These are phyloP conservation scores for Ogataea hybrid DNA, from an alignment of 1,139 yeast genomes.

Conservation along the genomic window DNA sequence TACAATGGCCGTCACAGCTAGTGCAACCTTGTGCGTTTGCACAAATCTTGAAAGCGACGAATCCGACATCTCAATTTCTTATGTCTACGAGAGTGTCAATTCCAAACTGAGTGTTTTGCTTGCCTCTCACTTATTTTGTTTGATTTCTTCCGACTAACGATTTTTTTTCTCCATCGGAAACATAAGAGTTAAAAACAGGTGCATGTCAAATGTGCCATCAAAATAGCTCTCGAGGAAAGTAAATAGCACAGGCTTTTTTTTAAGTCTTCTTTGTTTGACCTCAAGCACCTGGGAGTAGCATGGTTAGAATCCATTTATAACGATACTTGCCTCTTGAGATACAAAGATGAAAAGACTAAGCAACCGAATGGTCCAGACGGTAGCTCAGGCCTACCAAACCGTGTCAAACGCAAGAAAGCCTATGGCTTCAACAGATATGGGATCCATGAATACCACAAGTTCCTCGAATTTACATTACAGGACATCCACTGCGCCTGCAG, in stretches of 20 bases:
- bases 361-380: slow-evolving; percentile 10
- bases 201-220: background rate
- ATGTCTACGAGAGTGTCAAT: background rate
- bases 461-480: slow-evolving; percentile 16
- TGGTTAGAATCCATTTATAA: background rate
- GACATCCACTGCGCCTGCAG: slow-evolving; percentile 58
- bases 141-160: slow-evolving; percentile 2
- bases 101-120: background rate
- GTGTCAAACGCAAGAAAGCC: slow-evolving; percentile 11
- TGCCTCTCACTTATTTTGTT: slow-evolving; percentile 4
- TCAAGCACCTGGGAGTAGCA: slow-evolving; percentile 4
- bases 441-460: slow-evolving; percentile 1
- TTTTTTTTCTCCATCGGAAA: slow-evolving; percentile 2
- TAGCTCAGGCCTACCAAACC: slow-evolving; percentile 15
- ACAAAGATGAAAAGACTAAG: slow-evolving; percentile 5
- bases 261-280: background rate
- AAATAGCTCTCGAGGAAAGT: background rate
- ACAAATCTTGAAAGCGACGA: slow-evolving; percentile 39
- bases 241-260: background rate
- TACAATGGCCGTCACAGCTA: slow-evolving; percentile 57
- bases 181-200: background rate
- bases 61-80: slow-evolving; percentile 13
- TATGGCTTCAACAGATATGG: slow-evolving; percentile 8
- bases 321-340: background rate
- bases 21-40: slow-evolving; percentile 56